Evolutionary conservation across 768 basidiomycete genomes (phyloP).

Genomic region (Amyloporia xantha): DNA sequence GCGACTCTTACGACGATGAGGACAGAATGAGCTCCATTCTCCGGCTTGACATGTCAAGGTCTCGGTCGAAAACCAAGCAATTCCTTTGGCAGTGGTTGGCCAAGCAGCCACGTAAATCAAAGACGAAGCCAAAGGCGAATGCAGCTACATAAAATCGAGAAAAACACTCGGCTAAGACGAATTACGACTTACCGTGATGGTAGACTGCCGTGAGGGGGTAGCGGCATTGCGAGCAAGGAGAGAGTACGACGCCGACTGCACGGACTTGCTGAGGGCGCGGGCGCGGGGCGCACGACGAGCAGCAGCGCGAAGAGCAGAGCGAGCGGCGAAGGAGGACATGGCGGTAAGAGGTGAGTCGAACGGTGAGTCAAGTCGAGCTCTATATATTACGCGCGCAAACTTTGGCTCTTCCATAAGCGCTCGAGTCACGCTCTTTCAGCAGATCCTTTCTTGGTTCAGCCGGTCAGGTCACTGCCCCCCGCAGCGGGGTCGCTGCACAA

Average conservation of each 20-base stretch:
- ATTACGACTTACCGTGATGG: slow-evolving; percentile 34
- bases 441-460: too few species aligned
- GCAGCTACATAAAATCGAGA: too few species aligned
- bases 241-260: slow-evolving; percentile 61
- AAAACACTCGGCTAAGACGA: too few species aligned
- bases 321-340: slow-evolving; percentile 62
- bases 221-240: slow-evolving; percentile 40
- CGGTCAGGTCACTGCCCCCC: too few species aligned
- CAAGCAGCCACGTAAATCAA: too few species aligned
- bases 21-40: too few species aligned
- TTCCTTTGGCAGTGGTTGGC: too few species aligned
- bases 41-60: too few species aligned
- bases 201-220: slow-evolving; percentile 23
- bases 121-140: too few species aligned
- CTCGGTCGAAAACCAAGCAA: too few species aligned
- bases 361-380: neutral
- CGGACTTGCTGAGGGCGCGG: slow-evolving; percentile 34
- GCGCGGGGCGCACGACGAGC: slow-evolving; percentile 60
- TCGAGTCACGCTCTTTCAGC: neutral
- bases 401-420: neutral
- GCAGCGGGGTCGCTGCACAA: too few species aligned
- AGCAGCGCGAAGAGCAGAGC: slow-evolving; percentile 60
- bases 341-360: slow-evolving; percentile 21
- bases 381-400: neutral
- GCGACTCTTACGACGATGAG: too few species aligned